Conservation (phyloP, 345 rosid species). For the Aethionema arabicum region DNA sequence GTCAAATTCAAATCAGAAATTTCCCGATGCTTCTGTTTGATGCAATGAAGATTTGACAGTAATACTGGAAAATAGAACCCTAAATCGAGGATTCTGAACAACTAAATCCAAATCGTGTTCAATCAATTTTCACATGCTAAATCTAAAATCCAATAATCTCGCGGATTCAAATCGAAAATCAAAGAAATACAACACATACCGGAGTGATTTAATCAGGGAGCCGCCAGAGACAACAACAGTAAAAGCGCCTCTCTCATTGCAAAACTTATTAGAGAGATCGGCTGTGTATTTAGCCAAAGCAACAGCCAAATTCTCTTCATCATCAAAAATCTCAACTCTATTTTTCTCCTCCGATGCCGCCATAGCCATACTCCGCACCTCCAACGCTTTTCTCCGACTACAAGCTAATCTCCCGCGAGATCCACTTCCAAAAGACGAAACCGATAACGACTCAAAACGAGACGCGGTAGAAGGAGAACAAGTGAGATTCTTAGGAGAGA, state of each 20-base stretch:
- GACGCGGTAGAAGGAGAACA: conserved; percentile 12
- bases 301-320: conserved; percentile 62
- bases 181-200: conserved; percentile 37
- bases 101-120: not conserved
- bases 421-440: conserved; percentile 35
- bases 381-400: conserved; percentile 35
- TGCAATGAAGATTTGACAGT: not conserved
- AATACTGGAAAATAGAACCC: not conserved
- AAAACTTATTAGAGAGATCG: conserved; percentile 59
- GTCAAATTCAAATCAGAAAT: not conserved
- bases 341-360: conserved; percentile 33
- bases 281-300: conserved; percentile 69
- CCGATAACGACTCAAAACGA: conserved; percentile 12
- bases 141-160: not conserved
- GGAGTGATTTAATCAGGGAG: conserved; percentile 62
- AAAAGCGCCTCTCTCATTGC: conserved; percentile 66
- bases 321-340: conserved; percentile 53
- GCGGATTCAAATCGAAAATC: not conserved
- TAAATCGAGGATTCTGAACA: not conserved
- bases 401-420: not conserved
- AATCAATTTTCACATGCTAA: not conserved
- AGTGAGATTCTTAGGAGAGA: not conserved
- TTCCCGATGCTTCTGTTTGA: not conserved
- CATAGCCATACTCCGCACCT: conserved; percentile 35
- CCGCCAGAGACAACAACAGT: conserved; percentile 89